Base-by-base conservation (phyloP, 495 filamentous ascomycete species). In the Penicillium cinerascens region DNA sequence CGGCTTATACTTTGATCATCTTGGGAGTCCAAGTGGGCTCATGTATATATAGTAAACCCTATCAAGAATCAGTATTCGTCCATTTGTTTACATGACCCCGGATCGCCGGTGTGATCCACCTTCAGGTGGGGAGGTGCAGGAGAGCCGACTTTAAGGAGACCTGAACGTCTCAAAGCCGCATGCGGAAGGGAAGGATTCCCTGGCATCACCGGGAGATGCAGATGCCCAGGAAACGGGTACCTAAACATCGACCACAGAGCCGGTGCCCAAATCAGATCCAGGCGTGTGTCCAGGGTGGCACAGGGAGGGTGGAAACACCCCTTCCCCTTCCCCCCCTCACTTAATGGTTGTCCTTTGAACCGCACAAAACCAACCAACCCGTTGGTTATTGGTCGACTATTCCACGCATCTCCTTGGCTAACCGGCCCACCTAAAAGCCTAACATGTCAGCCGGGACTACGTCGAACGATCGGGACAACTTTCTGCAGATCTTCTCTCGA, bases 351-450 rank as follows among this genome's bases (percentile, higher is more conserved):
- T n/a, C 13, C 44, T 56, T 42, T 50, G 20, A 25, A 11, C 54
- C 44, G 47, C 36, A 29, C 22, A 11, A 36, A 9, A 26, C n/a
- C 22, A 21, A 11, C 3, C 8, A 18, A 38, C 18, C 20, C 0
- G n/a, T 17, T 16, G 15, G 36, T 63, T 51, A 68, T 61, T 54
- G 43, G 49, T 59, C 47, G 10, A 66, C 68, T 44, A 65, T 66
- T 6, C 59, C 69, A 50, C 54, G 69, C 52, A 96, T 68, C 62
- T 96, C 92, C 44, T 83, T 78, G 3, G 78, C 89, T 50, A 96
- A 69, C 51, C 89, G 78, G 61, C 83, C 69, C 51, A 95, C 58
- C 70, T 95, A 95, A 60, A 96, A 95, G 40, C 74, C 74, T 35
- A 77, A 78, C 57, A 86, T 82, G 50, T 87, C 84, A 49, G 64